Evolutionary conservation across 1,284 basidiomycete genomes (phyloP).

Genomic region (Marasmius oreades): DNA sequence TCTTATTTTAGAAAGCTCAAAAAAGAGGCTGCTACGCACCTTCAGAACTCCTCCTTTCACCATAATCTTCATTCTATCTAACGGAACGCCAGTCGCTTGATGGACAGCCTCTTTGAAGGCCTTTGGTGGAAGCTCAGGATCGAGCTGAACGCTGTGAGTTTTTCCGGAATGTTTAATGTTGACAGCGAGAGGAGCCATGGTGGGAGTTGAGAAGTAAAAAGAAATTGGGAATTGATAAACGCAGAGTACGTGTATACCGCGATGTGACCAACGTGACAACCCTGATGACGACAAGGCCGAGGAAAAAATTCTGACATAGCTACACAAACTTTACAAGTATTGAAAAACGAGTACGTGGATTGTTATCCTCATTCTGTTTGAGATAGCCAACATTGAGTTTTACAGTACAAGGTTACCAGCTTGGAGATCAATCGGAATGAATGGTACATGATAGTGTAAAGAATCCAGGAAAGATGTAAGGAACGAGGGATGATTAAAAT

Average conservation of each 20-base stretch:
- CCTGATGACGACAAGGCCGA: background rate
- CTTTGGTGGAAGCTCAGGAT: slow-evolving; percentile 63
- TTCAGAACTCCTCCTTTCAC: slow-evolving; percentile 92
- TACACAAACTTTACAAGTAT: too few species aligned
- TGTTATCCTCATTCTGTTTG: too few species aligned
- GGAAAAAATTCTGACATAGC: too few species aligned
- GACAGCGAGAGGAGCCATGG: slow-evolving; percentile 66
- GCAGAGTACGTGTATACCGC: slow-evolving; percentile 6
- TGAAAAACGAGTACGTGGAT: too few species aligned
- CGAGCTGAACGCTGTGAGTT: slow-evolving; percentile 60
- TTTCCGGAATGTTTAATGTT: slow-evolving; percentile 93
- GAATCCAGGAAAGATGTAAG: too few species aligned
- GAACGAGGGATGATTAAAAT: too few species aligned
- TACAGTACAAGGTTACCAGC: too few species aligned
- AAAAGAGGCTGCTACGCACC: slow-evolving; percentile 37
- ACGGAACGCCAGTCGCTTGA: slow-evolving; percentile 80
- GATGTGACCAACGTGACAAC: background rate
- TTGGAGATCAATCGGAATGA: too few species aligned
- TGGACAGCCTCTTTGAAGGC: slow-evolving; percentile 85
- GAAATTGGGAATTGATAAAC: background rate
- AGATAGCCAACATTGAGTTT: too few species aligned
- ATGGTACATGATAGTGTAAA: too few species aligned
- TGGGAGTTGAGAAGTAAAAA: background rate
- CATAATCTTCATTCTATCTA: slow-evolving; percentile 96
- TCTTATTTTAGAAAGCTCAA: too few species aligned